Percentiles rank a stretch among this genome's conserved stretches.
Conservation (phyloP, 352 stramenopile species). For the Phytophthora europaea region DNA sequence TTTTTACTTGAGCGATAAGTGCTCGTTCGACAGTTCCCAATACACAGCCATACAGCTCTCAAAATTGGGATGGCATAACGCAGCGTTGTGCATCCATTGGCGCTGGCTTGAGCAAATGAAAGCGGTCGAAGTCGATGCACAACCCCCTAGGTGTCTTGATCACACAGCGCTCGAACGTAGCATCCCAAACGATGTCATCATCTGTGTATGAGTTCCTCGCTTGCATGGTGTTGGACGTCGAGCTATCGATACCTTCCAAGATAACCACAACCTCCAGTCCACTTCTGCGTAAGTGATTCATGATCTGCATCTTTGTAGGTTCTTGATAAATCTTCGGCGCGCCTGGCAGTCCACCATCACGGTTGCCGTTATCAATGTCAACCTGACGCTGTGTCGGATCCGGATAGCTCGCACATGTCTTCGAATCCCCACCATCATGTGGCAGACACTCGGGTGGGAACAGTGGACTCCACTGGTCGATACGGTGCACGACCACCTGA, state of each 20-base stretch:
- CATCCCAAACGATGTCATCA: conserved; percentile 85
- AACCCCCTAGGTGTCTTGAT: conserved; percentile 59
- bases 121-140: conserved; percentile 87
- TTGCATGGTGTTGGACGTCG: conserved; percentile 91
- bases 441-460: conserved; percentile 85
- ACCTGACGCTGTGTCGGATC: conserved; percentile 78
- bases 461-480: conserved; percentile 87
- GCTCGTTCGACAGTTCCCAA: not conserved
- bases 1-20: not conserved
- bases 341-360: conserved; percentile 55
- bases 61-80: conserved; percentile 56
- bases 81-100: conserved; percentile 62
- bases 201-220: conserved; percentile 85
- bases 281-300: conserved; percentile 69
- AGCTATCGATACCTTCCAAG: conserved; percentile 87
- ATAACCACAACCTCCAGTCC: conserved; percentile 86
- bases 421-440: conserved; percentile 54
- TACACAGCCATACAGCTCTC: not conserved
- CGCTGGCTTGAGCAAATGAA: conserved; percentile 77
- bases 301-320: conserved; percentile 79
- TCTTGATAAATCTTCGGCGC: conserved; percentile 53
- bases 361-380: conserved; percentile 89
- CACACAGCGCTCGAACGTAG: conserved; percentile 84
- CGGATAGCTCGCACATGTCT: conserved; percentile 66
- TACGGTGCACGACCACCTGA: conserved; percentile 86